Conservation (phyloP, 2,329 filamentous ascomycete species). For the Phaeosphaeriaceae sp. region DNA sequence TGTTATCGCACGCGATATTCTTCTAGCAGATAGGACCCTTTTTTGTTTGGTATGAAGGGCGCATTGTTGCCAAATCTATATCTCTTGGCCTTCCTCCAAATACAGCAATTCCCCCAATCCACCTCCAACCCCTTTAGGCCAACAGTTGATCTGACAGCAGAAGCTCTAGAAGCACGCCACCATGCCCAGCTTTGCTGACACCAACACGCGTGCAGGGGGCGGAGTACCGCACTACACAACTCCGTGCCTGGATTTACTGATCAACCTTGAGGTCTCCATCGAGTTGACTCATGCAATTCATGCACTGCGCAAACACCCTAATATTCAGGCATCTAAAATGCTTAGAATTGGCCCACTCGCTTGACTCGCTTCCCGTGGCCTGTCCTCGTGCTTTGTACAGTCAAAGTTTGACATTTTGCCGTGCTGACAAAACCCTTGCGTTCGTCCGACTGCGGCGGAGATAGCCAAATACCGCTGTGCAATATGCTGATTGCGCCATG, state of each 20-base stretch:
- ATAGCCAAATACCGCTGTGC: too few relatives aligned
- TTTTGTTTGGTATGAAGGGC: neutral
- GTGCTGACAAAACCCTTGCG: neutral
- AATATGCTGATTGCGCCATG: neutral
- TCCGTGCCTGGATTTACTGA: neutral
- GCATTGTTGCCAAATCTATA: neutral
- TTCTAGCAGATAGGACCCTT: neutral
- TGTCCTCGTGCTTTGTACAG: neutral
- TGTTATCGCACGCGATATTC: neutral
- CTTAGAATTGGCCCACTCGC: neutral
- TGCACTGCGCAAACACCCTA: constrained; percentile 1
- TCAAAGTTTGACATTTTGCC: neutral
- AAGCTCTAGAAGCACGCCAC: neutral
- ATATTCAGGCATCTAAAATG: neutral
- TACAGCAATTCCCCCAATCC: neutral
- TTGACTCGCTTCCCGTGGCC: neutral
- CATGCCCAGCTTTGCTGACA: neutral
- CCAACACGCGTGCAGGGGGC: neutral
- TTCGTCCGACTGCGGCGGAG: neutral
- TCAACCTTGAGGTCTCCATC: neutral
- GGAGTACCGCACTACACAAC: neutral
- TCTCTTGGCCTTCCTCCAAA: neutral
- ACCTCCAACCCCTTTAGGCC: neutral
- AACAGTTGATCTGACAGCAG: neutral
- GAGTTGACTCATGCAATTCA: neutral